Evolutionary conservation across 2,329 filamentous ascomycete genomes (phyloP).

Genomic region (Shiraia sp.): DNA sequence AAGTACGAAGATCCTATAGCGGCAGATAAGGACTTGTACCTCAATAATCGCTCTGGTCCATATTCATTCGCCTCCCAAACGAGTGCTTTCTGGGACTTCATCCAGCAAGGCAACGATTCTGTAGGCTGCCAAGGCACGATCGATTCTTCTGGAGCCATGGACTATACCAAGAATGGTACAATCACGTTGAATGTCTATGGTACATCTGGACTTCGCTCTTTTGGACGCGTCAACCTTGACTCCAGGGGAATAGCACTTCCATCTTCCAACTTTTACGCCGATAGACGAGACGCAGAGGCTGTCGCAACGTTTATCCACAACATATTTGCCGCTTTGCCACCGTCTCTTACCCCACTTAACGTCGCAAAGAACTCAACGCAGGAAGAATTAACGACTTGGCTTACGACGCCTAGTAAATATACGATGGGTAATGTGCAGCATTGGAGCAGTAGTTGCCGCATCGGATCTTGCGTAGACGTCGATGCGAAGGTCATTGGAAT

Average conservation of each 20-base stretch:
- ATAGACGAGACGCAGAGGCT: constrained; percentile 53
- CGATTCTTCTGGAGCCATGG: constrained; percentile 52
- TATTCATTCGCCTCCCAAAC: constrained; percentile 59
- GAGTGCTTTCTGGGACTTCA: constrained; percentile 57
- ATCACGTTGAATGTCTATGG: constrained; percentile 63
- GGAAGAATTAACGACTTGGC: constrained; percentile 55
- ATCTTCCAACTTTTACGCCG: constrained; percentile 49
- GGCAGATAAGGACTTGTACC: constrained; percentile 52
- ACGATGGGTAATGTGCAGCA: constrained; percentile 58
- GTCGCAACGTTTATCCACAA: constrained; percentile 57
- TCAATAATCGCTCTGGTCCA: constrained; percentile 54
- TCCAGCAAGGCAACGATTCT: constrained; percentile 49
- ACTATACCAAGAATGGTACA: constrained; percentile 49
- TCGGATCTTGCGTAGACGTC: constrained; percentile 55
- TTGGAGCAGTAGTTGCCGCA: constrained; percentile 57
- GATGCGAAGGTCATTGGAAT: constrained; percentile 55
- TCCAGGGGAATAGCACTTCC: constrained; percentile 50
- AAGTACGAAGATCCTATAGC: constrained; percentile 51
- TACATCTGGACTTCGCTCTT: constrained; percentile 58
- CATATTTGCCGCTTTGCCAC: constrained; percentile 54
- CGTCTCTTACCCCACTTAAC: constrained; percentile 54
- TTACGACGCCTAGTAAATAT: constrained; percentile 54
- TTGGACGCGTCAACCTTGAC: constrained; percentile 53
- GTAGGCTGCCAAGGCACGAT: constrained; percentile 59
- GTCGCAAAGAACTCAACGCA: constrained; percentile 51